Evolutionary conservation across 768 basidiomycete species (phyloP).

Genomic region (Mrakia frigida): DNA sequence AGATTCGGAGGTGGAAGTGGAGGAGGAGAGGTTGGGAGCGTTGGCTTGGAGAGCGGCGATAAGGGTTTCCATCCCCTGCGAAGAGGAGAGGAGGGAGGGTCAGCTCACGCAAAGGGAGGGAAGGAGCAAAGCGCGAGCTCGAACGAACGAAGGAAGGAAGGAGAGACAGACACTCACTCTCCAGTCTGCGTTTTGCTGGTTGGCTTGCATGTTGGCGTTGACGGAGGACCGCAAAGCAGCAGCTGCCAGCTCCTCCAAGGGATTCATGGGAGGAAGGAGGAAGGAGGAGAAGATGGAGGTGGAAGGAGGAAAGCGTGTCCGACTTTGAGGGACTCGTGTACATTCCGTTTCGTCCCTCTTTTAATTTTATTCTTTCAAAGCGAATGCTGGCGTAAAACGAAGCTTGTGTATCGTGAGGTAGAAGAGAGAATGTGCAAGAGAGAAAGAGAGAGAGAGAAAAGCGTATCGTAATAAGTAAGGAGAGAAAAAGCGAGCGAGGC

Average conservation of each 20-base stretch:
- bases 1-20: not conserved
- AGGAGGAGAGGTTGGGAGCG: not conserved
- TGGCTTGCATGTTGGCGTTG: not conserved
- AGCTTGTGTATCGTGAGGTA: too few relatives aligned
- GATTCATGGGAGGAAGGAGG: not conserved
- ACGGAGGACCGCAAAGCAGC: not conserved
- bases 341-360: too few relatives aligned
- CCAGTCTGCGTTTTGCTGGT: not conserved
- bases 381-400: too few relatives aligned
- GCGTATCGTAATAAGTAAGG: too few relatives aligned
- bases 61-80: not conserved
- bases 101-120: not conserved
- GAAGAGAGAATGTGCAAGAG: too few relatives aligned
- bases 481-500: too few relatives aligned
- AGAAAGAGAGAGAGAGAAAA: too few relatives aligned
- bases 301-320: too few relatives aligned
- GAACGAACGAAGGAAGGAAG: not conserved
- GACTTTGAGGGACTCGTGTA: too few relatives aligned
- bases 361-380: too few relatives aligned
- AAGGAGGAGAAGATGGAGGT: too few relatives aligned
- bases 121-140: not conserved
- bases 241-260: not conserved
- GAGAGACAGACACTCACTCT: not conserved
- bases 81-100: not conserved
- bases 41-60: constrained; percentile 3